phyloP scores from a whole-genome alignment of 2,329 filamentous ascomycete genomes.

The Cladosporium colombiae region DNA sequence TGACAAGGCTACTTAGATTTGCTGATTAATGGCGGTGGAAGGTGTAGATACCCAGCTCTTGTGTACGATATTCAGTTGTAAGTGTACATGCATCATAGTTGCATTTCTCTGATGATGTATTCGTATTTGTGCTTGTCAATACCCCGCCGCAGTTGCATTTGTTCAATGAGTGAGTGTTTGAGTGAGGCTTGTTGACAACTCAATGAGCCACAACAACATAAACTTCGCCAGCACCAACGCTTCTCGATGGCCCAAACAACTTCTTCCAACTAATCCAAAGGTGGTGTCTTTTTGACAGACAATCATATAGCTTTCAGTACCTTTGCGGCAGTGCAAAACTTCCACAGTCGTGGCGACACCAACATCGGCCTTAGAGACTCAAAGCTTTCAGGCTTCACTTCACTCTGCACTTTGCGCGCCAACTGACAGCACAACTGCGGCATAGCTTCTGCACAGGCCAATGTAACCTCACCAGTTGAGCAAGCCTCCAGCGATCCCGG shows the following conservation, averaged over 20 bases:
- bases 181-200: background rate
- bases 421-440: background rate
- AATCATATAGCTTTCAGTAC: background rate
- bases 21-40: slow-evolving; percentile 3
- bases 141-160: too few species aligned
- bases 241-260: background rate
- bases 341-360: background rate
- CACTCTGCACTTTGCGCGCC: background rate
- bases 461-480: background rate
- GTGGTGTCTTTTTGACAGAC: background rate
- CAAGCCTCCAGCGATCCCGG: background rate
- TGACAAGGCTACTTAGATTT: slow-evolving; percentile 12
- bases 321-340: background rate
- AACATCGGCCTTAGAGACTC: background rate
- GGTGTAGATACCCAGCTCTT: slow-evolving; percentile 20
- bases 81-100: background rate
- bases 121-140: too few species aligned
- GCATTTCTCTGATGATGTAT: background rate
- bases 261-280: background rate
- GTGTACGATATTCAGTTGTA: slow-evolving; percentile 14
- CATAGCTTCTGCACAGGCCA: background rate
- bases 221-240: background rate
- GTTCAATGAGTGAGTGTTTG: background rate
- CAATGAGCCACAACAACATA: background rate
- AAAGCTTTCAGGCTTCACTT: background rate